Base-by-base conservation (phyloP, 805 yeast species). In the Yamadazyma takamatsuzukensis region DNA sequence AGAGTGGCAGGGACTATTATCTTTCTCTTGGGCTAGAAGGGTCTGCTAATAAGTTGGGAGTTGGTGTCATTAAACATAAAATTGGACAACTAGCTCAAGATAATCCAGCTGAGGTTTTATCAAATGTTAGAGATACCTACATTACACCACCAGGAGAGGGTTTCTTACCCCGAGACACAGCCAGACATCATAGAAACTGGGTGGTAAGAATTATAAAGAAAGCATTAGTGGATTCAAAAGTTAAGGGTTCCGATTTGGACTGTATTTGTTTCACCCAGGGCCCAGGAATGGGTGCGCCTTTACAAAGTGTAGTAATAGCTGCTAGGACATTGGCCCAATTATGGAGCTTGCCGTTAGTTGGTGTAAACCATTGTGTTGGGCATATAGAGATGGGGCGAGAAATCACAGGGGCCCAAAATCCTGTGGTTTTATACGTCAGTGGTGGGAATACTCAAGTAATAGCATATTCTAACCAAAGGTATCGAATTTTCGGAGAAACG, bases 321-420 rank as follows among this genome's bases (percentile, higher is more conserved):
- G 97, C 98, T 1, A 68, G 99, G 51, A 80, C 96, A 0, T 61
- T 89, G 23, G 68, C 87, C 6, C 78, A 82, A 45, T 53, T 90
- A 44, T 87, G 95, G 94, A 54, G 74, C 2, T 61, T 83, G 15
- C 97, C 98, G 0, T 57, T 93, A 19, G 81, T 93, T 6, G 97
- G 97, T 0, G 98, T 93, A 3, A 93, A 93, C 51, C 98, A 93
- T 58, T 93, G 99, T 59, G 78, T 93, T 22, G 99, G 98, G 1
- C 99, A 93, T 58, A 93, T 93, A 40, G 99, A 93, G 56, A 93
- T 93, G 99, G 99, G 99, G 9, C 68, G 99, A 39, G 97, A 90
- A 52, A 90, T 93, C 52, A 93, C 99, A 0, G 94, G 93, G n/a
- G 97, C 97, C 0, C 72, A 70, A n/a, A 90, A 93, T 51, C 99